Base-by-base conservation (phyloP, 345 rosid genomes). In the sweet orange (Citrus sinensis) region DNA sequence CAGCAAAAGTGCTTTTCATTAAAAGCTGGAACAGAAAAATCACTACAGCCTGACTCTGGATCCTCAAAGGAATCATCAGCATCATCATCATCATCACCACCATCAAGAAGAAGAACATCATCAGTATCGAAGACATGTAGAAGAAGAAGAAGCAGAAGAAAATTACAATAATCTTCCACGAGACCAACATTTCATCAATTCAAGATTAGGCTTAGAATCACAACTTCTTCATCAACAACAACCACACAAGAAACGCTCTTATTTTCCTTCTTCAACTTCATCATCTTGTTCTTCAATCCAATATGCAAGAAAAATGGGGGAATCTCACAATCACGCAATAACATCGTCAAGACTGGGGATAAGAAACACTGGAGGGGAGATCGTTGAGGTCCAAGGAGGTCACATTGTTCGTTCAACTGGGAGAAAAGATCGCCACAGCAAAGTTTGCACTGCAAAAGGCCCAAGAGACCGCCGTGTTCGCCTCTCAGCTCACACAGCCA, bases 401-500 rank as follows among this genome's bases (percentile, higher is more conserved):
- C 98, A 91, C 98, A 95, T 95, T 92, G 90, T 95, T 4, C 86
- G 95, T 64, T 89, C 98, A 35, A 93, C 89, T 0, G 98, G 95
- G 54, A 84, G 88, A 66, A 95, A 93, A 85, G 98, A 95, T 83
- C 88, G 95, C 13, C 98, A 95, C 80, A 95, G 97, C 85, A 95
- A 95, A 82, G 98, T 95, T 8, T 95, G 97, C 77, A 95, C 98
- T 0, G 93, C 98, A 2, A 95, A 93, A 84, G 98, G 98, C 22
- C 92, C 94, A n/a, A 86, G 98, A 77, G 98, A 95, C 89, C 88
- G 98, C 49, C 95, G 98, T 19, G 98, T 95, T 55, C 92, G 98
- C 13, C 97, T 95, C 60, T 91, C 98, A 0, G 98, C 98, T 39
- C 95, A 87, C 80, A 95, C 98, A n/a, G 98, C 98, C 61, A 95